Conservation (phyloP, 164 flowering plant genomes). For the Nelumbo lutea region DNA sequence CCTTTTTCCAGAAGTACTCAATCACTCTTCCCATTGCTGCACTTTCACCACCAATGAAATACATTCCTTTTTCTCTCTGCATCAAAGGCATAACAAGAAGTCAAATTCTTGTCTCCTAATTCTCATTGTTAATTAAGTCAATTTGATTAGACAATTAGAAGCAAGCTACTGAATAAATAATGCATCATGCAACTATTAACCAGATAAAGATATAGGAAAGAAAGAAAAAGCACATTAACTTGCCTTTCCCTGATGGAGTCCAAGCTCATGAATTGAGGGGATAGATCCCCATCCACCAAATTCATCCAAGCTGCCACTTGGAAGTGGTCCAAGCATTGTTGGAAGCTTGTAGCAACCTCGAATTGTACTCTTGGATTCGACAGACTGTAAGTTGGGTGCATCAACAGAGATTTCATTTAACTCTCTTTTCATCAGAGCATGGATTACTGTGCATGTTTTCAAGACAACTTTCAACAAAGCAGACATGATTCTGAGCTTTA, state of each 20-base stretch:
- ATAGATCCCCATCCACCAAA: slow-evolving; percentile 74
- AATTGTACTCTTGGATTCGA: slow-evolving; percentile 63
- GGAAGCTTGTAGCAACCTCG: slow-evolving; percentile 65
- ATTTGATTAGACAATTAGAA: too few species aligned
- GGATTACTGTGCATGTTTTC: background rate
- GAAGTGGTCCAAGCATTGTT: slow-evolving; percentile 59
- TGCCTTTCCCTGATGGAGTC: slow-evolving; percentile 53
- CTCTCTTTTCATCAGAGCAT: background rate
- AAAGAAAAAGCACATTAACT: slow-evolving; percentile 16
- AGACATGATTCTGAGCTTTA: slow-evolving; percentile 10
- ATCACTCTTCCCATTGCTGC: slow-evolving; percentile 72
- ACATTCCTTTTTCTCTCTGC: slow-evolving; percentile 68
- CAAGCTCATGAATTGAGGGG: slow-evolving; percentile 58
- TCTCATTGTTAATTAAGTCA: background rate
- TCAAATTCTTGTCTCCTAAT: background rate
- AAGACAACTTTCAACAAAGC: background rate
- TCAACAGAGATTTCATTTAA: slow-evolving; percentile 5
- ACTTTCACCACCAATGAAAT: slow-evolving; percentile 80
- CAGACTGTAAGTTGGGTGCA: slow-evolving; percentile 45
- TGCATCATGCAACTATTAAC: background rate
- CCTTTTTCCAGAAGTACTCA: slow-evolving; percentile 96
- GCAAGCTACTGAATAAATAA: too few species aligned
- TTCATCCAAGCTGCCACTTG: slow-evolving; percentile 18
- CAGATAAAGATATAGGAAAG: background rate
- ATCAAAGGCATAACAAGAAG: slow-evolving; percentile 4